These are phyloP conservation scores for Pythium sp. DNA, from an alignment of 352 stramenopile genomes.

Conservation along the genomic window DNA sequence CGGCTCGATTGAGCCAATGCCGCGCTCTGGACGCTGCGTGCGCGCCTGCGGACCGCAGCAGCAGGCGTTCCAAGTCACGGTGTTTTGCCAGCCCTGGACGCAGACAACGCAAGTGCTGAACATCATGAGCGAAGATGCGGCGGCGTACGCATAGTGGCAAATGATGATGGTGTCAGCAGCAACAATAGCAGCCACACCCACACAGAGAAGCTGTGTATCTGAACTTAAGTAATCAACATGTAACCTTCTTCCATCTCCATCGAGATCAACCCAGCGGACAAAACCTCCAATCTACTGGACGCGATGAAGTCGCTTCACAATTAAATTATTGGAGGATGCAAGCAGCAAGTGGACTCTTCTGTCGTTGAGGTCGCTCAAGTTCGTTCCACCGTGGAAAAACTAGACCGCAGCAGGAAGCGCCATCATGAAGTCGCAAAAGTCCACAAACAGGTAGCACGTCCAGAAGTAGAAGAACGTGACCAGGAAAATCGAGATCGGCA, in stretches of 20 bases:
- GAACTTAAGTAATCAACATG: conserved; percentile 1
- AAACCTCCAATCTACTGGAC: not conserved
- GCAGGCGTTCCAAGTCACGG: conserved; percentile 33
- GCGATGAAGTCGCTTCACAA: not conserved
- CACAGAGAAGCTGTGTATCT: not conserved
- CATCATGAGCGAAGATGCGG: conserved; percentile 16
- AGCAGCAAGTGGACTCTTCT: not conserved
- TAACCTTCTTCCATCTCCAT: not conserved
- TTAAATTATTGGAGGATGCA: not conserved
- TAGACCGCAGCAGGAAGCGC: conserved; percentile 53
- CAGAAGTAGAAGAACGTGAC: conserved; percentile 82
- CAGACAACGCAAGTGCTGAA: conserved; percentile 38
- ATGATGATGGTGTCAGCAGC: not conserved
- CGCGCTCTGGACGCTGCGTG: conserved; percentile 22
- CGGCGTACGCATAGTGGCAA: not conserved
- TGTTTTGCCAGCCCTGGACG: conserved; percentile 54
- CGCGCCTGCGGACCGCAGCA: conserved; percentile 17
- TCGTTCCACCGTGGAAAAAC: not conserved
- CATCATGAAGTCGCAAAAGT: conserved; percentile 85
- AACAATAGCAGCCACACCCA: not conserved
- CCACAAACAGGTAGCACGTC: conserved; percentile 79
- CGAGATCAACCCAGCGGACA: not conserved
- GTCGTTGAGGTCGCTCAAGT: not conserved
- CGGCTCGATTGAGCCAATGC: not conserved
- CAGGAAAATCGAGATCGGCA: conserved; percentile 94